Base-by-base conservation (phyloP, 495 filamentous ascomycete genomes). In the Penicillium pulvis region DNA sequence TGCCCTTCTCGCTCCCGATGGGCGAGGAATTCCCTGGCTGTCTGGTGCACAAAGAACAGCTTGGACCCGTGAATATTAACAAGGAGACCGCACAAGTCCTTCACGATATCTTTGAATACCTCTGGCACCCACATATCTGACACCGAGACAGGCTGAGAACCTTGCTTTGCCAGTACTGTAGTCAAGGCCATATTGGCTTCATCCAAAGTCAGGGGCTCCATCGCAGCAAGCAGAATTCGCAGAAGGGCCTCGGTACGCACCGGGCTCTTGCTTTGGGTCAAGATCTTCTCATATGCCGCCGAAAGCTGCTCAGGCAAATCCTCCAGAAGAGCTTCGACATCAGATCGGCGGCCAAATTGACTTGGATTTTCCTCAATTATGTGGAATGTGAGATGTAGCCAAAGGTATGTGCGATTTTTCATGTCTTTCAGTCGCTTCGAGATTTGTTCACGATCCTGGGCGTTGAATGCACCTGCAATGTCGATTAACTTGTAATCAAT, bases 321-420 rank as follows among this genome's bases (percentile, higher is more conserved):
- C 11, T 60, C 57, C 14, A 75, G 68, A 46, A 17, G 20, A 11
- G 14, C 31, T 50, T 70, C 62, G 10, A 71, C 49, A 48, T 64
- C 56, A 9, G 56, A 53, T 0, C 39, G 26, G 36, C 50, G 65
- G 14, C 51, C 19, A 58, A 36, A 46, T 16, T 7, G 11, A 51
- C 59, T 68, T 7, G 51, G 26, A 16, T 57, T 64, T 3, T 61
- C 52, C 35, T 70, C 33, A 30, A 76, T 67, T 14, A 62, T 64
- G 33, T 70, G 51, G 28, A 77, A 59, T 2, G 59, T 74, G 12
- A 78, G 68, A 46, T 74, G 54, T 24, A 79, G 60, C 75, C 33
- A 36, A 14, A 36, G 33, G 14, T 36, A 36, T 36, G 33, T 36
- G 14, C 33, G 33, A 1, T 36, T 59, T 31, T 73, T 41, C 58